A percentile compares a stretch with the other conserved stretches of the same genome.
These are phyloP conservation scores for Neurospora sp. DNA, from an alignment of 495 filamentous ascomycete species.

Conservation along the genomic window DNA sequence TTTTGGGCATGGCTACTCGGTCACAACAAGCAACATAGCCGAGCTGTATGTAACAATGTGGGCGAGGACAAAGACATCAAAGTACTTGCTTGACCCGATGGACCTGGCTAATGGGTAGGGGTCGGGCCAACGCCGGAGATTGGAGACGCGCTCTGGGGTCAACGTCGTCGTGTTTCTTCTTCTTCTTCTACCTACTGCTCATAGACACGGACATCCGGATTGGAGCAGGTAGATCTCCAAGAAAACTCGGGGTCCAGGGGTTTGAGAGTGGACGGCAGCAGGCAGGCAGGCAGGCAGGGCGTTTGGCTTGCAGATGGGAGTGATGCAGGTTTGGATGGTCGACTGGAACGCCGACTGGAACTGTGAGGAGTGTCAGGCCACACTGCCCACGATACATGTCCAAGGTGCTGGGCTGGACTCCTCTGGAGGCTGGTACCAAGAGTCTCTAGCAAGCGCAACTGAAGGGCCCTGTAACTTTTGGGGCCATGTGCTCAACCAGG, in stretches of 20 bases:
- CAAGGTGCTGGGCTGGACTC: not conserved
- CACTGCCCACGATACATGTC: not conserved
- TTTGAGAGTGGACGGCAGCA: not conserved
- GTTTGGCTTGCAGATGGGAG: not conserved
- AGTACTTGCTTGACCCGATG: not conserved
- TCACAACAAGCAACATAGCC: not conserved
- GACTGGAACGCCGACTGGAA: not conserved
- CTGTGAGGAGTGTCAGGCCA: not conserved
- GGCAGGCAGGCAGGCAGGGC: not conserved
- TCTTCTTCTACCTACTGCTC: not conserved
- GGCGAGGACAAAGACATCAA: not conserved
- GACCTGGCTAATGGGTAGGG: not conserved
- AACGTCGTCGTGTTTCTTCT: not conserved
- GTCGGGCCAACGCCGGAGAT: not conserved
- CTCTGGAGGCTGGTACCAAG: not conserved
- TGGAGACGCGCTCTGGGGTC: not conserved
- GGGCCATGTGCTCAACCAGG: not conserved
- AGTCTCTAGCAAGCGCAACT: not conserved
- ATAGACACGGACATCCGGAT: not conserved
- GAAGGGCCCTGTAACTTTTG: not conserved
- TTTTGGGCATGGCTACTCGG: conserved; percentile 30
- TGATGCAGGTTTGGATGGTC: not conserved
- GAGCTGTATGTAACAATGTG: not conserved
- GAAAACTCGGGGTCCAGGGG: not conserved
- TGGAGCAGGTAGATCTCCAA: not conserved